phyloP scores from a whole-genome alignment of 306 rosid genomes.

The Gastrolobium villosum region DNA sequence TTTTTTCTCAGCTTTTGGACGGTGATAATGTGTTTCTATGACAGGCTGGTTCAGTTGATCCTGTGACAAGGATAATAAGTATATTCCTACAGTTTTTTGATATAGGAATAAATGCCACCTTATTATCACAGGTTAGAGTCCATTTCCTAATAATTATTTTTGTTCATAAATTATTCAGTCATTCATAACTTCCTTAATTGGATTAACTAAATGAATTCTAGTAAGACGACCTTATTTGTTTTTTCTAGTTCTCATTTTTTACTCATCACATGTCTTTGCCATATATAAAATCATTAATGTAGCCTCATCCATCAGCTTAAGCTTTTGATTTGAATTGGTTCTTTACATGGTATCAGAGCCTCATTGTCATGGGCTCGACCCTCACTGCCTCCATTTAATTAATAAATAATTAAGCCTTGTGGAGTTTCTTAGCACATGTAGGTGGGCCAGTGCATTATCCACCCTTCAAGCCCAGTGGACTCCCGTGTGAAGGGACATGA shows the following conservation, averaged over 20 bases:
- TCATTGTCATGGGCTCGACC: too few species aligned
- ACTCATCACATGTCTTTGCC: not conserved
- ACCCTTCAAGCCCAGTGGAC: too few species aligned
- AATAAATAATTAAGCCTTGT: too few species aligned
- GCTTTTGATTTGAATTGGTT: too few species aligned
- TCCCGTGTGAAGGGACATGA: too few species aligned
- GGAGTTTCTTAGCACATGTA: too few species aligned
- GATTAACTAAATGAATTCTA: slow-evolving; percentile 17
- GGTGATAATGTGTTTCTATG: slow-evolving; percentile 43
- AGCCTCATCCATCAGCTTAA: too few species aligned
- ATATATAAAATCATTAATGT: too few species aligned
- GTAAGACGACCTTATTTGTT: not conserved
- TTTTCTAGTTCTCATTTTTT: slow-evolving; percentile 7
- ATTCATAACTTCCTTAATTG: slow-evolving; percentile 1
- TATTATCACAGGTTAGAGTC: slow-evolving; percentile 88
- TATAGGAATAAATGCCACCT: slow-evolving; percentile 93
- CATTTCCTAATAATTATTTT: slow-evolving; percentile 20
- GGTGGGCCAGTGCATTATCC: too few species aligned
- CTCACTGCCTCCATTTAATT: too few species aligned
- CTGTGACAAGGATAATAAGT: slow-evolving; percentile 88
- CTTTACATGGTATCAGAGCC: too few species aligned
- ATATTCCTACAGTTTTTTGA: slow-evolving; percentile 95
- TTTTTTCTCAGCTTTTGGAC: slow-evolving; percentile 28
- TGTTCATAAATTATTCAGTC: not conserved
- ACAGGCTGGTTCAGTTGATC: slow-evolving; percentile 98